Base-by-base conservation (phyloP, 305 asterid species). In the Ilex paraguariensis region DNA sequence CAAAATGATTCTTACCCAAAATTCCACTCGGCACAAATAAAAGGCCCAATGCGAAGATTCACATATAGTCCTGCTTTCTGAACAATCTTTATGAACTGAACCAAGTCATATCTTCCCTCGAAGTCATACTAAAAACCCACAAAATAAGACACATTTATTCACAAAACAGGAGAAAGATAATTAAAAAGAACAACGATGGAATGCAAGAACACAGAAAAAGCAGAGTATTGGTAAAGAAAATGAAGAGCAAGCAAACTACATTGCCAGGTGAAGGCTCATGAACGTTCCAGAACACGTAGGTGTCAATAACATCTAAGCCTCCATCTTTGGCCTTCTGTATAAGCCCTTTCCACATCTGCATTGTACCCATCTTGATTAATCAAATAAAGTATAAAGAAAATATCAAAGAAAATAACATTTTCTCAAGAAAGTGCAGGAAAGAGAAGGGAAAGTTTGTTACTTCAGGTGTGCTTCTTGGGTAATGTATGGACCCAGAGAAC, bases 331-430 rank as follows among this genome's bases (percentile, higher is more conserved):
- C 98, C 77, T 89, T 89, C 79, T 81, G 90, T 62, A 93, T 86
- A 8, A 93, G 90, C 66, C 87, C 95, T 64, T 82, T 91, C 99
- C 99, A 93, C 97, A 93, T 93, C 99, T 93, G 84, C 97, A 84
- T 70, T 78, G 56, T 31, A 8, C 61, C 66, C 11, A 30, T 11
- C 13, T 49, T 11, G 54, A 56, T 69, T 16, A 46, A 45, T 17
- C 51, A 65, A 6, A 14, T 54, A 66, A 39, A 28, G 33, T 10
- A n/a, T 32, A 12, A 5, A 54, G 6, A 31, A 13, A 32, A 51
- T 4, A 62, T n/a, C 6, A 0, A 10, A 28, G 1, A 62, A 5
- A 28, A 21, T 31, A 39, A 4, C 1, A 28, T 36, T 54, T 9
- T 17, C 13, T 28, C 14, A 3, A 3, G 3, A 7, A 64, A 2